These are phyloP conservation scores for Drechslera avenae DNA, from an alignment of 2,329 filamentous ascomycete species.

Conservation along the genomic window DNA sequence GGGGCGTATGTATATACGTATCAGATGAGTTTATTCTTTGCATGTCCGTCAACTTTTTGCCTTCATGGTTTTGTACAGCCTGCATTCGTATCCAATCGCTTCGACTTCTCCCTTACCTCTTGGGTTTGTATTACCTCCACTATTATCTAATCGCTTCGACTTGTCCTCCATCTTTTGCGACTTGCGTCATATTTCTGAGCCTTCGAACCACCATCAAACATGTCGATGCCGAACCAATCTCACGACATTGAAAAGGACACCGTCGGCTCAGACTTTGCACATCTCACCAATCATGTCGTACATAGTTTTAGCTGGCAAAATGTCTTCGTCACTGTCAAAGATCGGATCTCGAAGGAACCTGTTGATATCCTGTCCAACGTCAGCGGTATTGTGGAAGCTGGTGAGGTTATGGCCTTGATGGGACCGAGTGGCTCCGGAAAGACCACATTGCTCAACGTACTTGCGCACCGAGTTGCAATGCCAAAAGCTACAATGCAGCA, in stretches of 20 bases:
- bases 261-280: conserved; percentile 51
- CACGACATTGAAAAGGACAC: conserved; percentile 55
- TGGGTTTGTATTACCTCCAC: no score
- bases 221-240: conserved; percentile 20
- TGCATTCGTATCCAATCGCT: no score
- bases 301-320: conserved; percentile 68
- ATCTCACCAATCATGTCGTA: conserved; percentile 68
- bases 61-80: no score
- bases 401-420: conserved; percentile 80
- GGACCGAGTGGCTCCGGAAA: conserved; percentile 76
- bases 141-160: no score
- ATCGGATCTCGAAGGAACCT: conserved; percentile 67
- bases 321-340: conserved; percentile 73
- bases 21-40: no score
- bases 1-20: no score
- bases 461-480: conserved; percentile 66
- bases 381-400: conserved; percentile 68
- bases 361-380: conserved; percentile 68
- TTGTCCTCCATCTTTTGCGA: no score
- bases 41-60: no score
- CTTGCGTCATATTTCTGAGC: background rate
- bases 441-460: conserved; percentile 80
- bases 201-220: background rate
- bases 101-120: no score
- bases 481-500: conserved; percentile 61